Base-by-base conservation (phyloP, 1,284 basidiomycete genomes). In the Athelia sp. region DNA sequence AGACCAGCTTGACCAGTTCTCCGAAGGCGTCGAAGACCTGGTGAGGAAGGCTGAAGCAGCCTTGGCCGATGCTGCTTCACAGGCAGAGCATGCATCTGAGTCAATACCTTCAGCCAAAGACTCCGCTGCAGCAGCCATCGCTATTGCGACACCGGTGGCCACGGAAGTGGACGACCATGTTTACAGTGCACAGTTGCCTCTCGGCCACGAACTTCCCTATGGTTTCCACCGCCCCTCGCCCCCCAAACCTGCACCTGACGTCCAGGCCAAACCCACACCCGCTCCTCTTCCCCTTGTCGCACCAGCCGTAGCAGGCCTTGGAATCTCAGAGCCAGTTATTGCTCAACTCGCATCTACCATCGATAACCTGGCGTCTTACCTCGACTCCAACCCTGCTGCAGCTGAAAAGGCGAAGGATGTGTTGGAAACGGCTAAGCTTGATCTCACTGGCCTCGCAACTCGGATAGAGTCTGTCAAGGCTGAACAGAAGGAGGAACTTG, bases 271-370 rank as follows among this genome's bases (percentile, higher is more conserved):
- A 65, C 43, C 72, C 8, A 54, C 62, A 11, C 69, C 67, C 3
- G 65, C 73, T 15, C 36, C 36, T 6, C 75, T 96, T 11, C 93
- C 94, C 36, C 79, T 90, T 42, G 75, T 98, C 53, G 87, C 91
- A 0, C 91, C 94, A 3, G 78, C 82, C 32, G 81, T 99, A 50
- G 79, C 84, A 49, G 84, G 86, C 49, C 76, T 94, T 47, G 77
- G 76, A 40, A 68, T 74, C 15, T 86, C 85, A 4, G 90, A 96
- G 58, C 95, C 96, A 15, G 85, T 98, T 61, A 88, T 99, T 54
- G 78, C 85, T 1, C 93, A 98, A 65, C 84, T 99, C 15, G 96
- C 95, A 3, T 79, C 83, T 13, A 96, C 93, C 40, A 98, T 99
- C 59, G 96, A 98, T 71, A 83, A 87, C 62, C 86, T 99, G 46